Base-by-base conservation (phyloP, 2,329 filamentous ascomycete genomes). In the Juglanconis sp. region DNA sequence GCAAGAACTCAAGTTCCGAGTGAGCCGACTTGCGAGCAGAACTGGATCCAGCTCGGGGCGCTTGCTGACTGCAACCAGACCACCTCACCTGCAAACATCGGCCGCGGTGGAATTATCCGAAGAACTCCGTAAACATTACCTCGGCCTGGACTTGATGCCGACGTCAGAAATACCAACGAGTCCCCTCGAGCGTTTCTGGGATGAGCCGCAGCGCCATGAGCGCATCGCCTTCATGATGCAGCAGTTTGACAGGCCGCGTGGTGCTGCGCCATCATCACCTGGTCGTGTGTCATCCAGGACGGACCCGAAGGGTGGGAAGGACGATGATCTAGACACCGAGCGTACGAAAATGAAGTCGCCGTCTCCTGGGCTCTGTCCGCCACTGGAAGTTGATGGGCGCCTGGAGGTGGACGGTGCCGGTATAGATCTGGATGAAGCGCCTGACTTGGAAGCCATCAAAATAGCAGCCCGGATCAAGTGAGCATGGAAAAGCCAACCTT, bases 211-310 rank as follows among this genome's bases (percentile, higher is more conserved):
- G 30, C 59, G 59, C 36, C 59, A 61, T 32, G 59, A 61, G 50
- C 56, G 50, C 38, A 61, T 61, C 9, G 59, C 59, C 15, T 34
- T 58, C 49, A 57, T 58, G 54, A 61, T 61, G 54, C 55, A 57
- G 3, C 55, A 58, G 32, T 56, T 55, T 24, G 24, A 55, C 11
- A 35, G 32, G 30, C 44, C 38, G 3, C 24, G 24, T 24, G 24
- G 24, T 24, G 24, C 24, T 24, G 24, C 24, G 24, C 24, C 24
- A 24, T 24, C 24, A 24, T 24, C 24, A 24, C 24, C 24, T 24
- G 24, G 24, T 24, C 24, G 24, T 24, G 24, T 24, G 24, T 24
- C 24, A 24, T 24, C 24, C 24, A 24, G 24, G 24, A 24, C 24
- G 24, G 24, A 24, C 24, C 24, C 24, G 24, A 24, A 24, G 24